Base-by-base conservation (phyloP, 2,329 filamentous ascomycete genomes). In the Penicillium capsulatum region DNA sequence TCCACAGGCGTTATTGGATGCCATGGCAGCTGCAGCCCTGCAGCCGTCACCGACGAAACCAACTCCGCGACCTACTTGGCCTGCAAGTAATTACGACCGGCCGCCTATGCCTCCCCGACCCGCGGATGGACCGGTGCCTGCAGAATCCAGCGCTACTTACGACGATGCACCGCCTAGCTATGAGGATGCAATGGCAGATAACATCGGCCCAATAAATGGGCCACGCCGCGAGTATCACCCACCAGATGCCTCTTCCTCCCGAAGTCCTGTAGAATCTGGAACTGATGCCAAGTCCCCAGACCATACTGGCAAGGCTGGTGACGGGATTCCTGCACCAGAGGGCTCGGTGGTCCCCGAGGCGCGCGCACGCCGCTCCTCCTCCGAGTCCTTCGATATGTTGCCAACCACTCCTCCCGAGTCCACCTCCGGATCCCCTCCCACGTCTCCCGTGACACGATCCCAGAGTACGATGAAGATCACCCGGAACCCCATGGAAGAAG, bases 161-260 rank as follows among this genome's bases (percentile, higher is more conserved):
- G 83, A 87, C 20, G 88, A 92, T 40, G 86, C 88, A n/a, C 90
- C 91, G 13, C 90, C 90, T 6, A 95, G 87, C 57, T 97, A 97
- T 59, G 89, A 95, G 65, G 90, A 96, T 65, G 89, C 88, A 9
- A 83, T 96, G 67, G 89, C 88, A 5, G 83, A 86, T 49, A 79
- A 82, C 42, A 67, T 92, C 46, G 83, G 79, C 24, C 86, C 87
- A 1, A 79, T 88, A 40, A 78, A 87, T 59, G 84, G 81, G 45
- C 70, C 83, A 17, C 73, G 89, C 54, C 64, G 68, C 55, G 67
- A 72, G 57, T 72, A 72, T 65, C 64, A 68, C 59, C 60, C 66
- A 63, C 61, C 64, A 58, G 59, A 62, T 48, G 51, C 59, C 55
- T 55, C 59, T 48, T 57, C 53, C 37, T 53, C 50, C 37, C 47